These are phyloP conservation scores for Trichoderma sp. DNA, from an alignment of 2,329 filamentous ascomycete species.

Conservation along the genomic window DNA sequence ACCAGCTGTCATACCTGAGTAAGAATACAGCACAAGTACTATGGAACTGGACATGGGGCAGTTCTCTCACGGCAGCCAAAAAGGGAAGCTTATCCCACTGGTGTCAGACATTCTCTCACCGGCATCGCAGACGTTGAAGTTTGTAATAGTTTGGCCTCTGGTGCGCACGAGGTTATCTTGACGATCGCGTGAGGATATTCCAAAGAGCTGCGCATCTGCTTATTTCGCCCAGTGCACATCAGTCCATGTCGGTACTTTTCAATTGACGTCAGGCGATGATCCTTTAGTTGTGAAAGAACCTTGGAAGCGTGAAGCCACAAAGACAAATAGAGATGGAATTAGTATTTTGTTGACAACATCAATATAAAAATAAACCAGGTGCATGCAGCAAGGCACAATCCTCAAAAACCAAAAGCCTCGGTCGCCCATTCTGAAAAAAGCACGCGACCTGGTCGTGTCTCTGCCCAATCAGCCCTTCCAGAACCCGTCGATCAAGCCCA, in stretches of 20 bases:
- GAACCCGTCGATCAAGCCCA: not conserved
- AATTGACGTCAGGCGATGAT: not conserved
- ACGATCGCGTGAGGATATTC: too few species aligned
- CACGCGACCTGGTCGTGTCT: not conserved
- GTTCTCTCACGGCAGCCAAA: not conserved
- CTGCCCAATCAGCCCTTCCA: not conserved
- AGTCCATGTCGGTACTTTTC: too few species aligned
- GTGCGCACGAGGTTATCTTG: too few species aligned
- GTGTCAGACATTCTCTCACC: too few species aligned
- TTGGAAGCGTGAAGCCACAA: not conserved
- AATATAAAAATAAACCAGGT: not conserved
- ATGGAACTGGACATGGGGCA: not conserved
- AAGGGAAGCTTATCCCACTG: too few species aligned
- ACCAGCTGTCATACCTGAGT: not conserved
- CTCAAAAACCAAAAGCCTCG: not conserved
- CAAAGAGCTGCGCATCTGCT: too few species aligned
- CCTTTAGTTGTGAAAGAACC: not conserved
- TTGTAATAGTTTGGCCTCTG: too few species aligned
- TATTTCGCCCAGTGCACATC: too few species aligned
- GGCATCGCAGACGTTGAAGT: too few species aligned
- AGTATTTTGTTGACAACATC: too few species aligned
- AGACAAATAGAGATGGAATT: not conserved
- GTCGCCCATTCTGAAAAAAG: not conserved
- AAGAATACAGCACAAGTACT: not conserved
- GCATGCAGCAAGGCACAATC: not conserved